Conservation (phyloP, 192 early-diverging fungal species). For the Podila clonocystis region DNA sequence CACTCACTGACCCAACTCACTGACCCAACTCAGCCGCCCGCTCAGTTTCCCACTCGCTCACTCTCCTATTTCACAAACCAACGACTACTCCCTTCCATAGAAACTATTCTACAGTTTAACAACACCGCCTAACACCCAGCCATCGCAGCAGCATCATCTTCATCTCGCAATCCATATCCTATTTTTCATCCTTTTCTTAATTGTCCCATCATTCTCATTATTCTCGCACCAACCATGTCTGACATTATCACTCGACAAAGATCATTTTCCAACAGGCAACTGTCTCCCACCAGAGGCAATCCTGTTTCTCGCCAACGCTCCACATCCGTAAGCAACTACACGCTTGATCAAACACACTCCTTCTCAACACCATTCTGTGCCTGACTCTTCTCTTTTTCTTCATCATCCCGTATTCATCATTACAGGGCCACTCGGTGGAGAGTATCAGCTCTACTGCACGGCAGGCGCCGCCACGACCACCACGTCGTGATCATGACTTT, state of each 20-base stretch:
- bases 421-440: neutral
- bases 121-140: too few relatives aligned
- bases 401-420: neutral
- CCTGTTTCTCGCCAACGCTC: conserved; percentile 27
- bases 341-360: neutral
- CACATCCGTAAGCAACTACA: conserved; percentile 21
- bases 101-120: too few relatives aligned
- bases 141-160: neutral
- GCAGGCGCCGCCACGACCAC: neutral
- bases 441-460: neutral
- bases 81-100: neutral
- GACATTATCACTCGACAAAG: conserved; percentile 10
- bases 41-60: neutral
- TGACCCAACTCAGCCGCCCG: too few relatives aligned
- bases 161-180: neutral
- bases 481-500: neutral
- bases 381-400: neutral
- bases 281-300: neutral
- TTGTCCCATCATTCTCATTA: neutral
- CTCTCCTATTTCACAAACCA: neutral
- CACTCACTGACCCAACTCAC: too few relatives aligned
- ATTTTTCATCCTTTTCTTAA: too few relatives aligned
- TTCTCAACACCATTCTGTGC: neutral
- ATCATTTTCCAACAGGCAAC: conserved; percentile 5
- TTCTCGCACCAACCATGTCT: neutral